These are phyloP conservation scores for Myxozyma nipponensis DNA, from an alignment of 805 yeast species.

Conservation along the genomic window DNA sequence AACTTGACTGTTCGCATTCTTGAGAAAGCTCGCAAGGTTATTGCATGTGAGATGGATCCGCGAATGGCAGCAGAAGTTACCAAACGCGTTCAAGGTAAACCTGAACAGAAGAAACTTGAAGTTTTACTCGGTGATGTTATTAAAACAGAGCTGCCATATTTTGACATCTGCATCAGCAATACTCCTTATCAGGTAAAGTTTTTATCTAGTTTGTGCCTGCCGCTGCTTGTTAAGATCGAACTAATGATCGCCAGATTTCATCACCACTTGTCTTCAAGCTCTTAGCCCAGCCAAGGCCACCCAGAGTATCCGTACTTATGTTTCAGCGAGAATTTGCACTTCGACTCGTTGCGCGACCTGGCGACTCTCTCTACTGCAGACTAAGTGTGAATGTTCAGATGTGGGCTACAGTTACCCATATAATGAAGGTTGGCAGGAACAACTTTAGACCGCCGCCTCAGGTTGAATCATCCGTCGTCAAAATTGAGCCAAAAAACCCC, in stretches of 20 bases:
- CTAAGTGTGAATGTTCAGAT: slow-evolving; percentile 95
- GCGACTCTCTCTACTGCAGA: slow-evolving; percentile 90
- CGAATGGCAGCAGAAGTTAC: slow-evolving; percentile 98
- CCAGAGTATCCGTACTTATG: slow-evolving; percentile 92
- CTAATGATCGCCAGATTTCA: slow-evolving; percentile 49
- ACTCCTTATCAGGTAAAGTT: slow-evolving; percentile 78
- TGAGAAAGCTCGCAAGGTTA: slow-evolving; percentile 89
- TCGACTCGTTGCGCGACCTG: slow-evolving; percentile 90
- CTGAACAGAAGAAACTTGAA: slow-evolving; percentile 84
- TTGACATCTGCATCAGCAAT: slow-evolving; percentile 92
- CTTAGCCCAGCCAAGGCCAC: slow-evolving; percentile 87
- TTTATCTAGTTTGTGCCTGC: no score
- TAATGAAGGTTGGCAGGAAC: slow-evolving; percentile 96
- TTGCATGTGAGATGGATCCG: slow-evolving; percentile 99
- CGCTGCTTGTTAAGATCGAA: no score
- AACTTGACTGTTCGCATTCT: slow-evolving; percentile 88
- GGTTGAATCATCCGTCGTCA: slow-evolving; percentile 93
- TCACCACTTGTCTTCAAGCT: slow-evolving; percentile 93
- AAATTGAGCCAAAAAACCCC: slow-evolving; percentile 86
- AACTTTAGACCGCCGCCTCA: slow-evolving; percentile 98
- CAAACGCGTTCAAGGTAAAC: slow-evolving; percentile 96
- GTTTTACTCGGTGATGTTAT: slow-evolving; percentile 92
- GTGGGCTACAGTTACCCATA: slow-evolving; percentile 99
- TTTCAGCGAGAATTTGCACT: slow-evolving; percentile 96
- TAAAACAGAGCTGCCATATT: slow-evolving; percentile 90